Conservation (phyloP, 2,329 filamentous ascomycete species). For the Penicillium sclerotigenum region DNA sequence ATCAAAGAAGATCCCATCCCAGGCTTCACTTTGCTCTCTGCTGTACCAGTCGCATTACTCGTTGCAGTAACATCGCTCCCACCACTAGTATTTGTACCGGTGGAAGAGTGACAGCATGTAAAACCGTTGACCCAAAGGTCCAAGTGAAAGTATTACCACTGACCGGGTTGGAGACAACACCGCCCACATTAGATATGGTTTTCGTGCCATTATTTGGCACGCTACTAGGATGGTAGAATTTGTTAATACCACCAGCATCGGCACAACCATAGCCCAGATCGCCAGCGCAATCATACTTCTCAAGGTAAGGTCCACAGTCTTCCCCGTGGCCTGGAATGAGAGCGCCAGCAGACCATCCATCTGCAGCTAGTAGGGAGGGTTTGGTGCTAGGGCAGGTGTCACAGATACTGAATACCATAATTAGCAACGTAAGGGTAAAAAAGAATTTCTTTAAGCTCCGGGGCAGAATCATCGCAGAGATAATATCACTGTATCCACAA, state of each 20-base stretch:
- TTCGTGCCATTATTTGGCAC: slow-evolving; percentile 17
- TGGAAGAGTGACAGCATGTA: slow-evolving; percentile 7
- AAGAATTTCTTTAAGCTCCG: not conserved
- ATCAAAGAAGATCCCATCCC: not conserved
- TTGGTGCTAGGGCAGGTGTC: slow-evolving; percentile 15
- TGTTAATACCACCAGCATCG: slow-evolving; percentile 6
- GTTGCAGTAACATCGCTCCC: not conserved
- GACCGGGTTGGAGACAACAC: slow-evolving; percentile 12
- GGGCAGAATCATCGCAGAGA: slow-evolving; percentile 8
- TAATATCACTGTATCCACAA: slow-evolving; percentile 14
- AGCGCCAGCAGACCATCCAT: not conserved
- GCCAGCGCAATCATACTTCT: slow-evolving; percentile 13
- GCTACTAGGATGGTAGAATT: slow-evolving; percentile 10
- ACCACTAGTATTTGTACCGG: not conserved
- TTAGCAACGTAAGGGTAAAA: not conserved
- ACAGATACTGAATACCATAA: slow-evolving; percentile 6
- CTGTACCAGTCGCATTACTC: not conserved
- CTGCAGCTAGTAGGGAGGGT: slow-evolving; percentile 7
- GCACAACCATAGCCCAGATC: slow-evolving; percentile 13
- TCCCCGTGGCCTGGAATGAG: slow-evolving; percentile 9
- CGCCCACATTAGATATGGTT: slow-evolving; percentile 9
- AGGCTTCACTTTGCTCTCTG: slow-evolving; percentile 1
- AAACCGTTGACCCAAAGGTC: not conserved
- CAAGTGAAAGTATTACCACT: slow-evolving; percentile 19
- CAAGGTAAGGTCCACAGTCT: slow-evolving; percentile 11